Evolutionary conservation across 1,139 yeast species (phyloP), one percentile per base, ranked within the genome.

Genomic region (Meyerozyma smithsonii): DNA sequence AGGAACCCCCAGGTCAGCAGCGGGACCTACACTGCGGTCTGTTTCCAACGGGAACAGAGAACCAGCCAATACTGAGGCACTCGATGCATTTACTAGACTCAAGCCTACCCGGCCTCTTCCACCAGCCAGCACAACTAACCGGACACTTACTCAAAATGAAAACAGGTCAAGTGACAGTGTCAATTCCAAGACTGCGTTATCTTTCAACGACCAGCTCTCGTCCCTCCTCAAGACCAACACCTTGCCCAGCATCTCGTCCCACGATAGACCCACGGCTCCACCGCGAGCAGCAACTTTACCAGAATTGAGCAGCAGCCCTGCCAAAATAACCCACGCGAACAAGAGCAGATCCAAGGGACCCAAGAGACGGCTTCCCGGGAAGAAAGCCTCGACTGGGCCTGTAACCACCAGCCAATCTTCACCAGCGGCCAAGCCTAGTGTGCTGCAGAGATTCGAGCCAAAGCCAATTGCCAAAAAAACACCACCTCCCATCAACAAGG

Each of bases 301-400:
- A 5, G 25, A 4, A 8, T 10, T n/a, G n/a, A n/a, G 5, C 15
- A 15, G 26, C 17, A 6, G 5, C 2, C 21, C 34, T 30, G 12
- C 34, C 14, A 64, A 68, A 39, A 62, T 84, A 42, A 65, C 62
- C 0, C 94, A 85, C 52, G 63, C 77, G 8, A 84, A 75, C 36
- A 85, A 84, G 55, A 50, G 63, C 1, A 67, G 95, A 45, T 65
- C 89, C 4, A 79, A 73, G 50, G 95, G 95, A 0, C 95, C 95
- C 2, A 81, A 75, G 55, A 67, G 95, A 53, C 71, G 84, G 46
- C 69, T 80, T 28, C 95, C 95, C 0, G 72, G 66, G 32, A 37
- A 36, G 5, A 41, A 6, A 8, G n/a, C 6, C 12, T 23, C 25
- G 5, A 23, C 10, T 8, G 25, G 25, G 25, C n/a, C 25, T 11